Conservation (phyloP, 495 filamentous ascomycete species). For the Articulospora tetracladia region DNA sequence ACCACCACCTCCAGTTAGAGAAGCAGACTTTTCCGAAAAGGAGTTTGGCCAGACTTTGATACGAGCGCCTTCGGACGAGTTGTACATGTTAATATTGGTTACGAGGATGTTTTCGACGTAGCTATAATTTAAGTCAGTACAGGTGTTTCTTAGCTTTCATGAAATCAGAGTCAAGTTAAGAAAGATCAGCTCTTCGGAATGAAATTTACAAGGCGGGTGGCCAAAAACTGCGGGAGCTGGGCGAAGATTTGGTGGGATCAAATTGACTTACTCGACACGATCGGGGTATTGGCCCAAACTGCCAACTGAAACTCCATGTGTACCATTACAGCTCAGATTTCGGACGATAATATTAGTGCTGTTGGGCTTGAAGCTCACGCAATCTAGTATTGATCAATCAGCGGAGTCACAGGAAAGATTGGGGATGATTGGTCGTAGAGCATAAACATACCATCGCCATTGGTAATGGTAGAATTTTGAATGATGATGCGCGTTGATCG, state of each 20-base stretch:
- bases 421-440: neutral
- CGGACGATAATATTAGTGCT: slow-evolving; percentile 67
- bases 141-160: neutral
- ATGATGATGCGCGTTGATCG: slow-evolving; percentile 57
- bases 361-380: slow-evolving; percentile 71
- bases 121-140: slow-evolving; percentile 36
- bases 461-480: slow-evolving; percentile 61
- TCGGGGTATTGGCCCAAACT: slow-evolving; percentile 60
- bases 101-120: slow-evolving; percentile 60
- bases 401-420: slow-evolving; percentile 2
- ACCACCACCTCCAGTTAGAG: slow-evolving; percentile 57
- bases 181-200: neutral
- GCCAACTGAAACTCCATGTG: slow-evolving; percentile 64
- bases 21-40: slow-evolving; percentile 41
- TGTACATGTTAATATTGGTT: slow-evolving; percentile 62
- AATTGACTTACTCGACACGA: slow-evolving; percentile 2
- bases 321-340: slow-evolving; percentile 63
- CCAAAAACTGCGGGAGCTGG: neutral
- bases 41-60: slow-evolving; percentile 65
- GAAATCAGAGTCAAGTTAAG: too few species aligned
- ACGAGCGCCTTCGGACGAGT: slow-evolving; percentile 59
- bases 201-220: neutral
- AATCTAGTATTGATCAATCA: slow-evolving; percentile 36
- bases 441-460: slow-evolving; percentile 51
- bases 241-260: too few species aligned